Conservation (phyloP, 2,329 filamentous ascomycete genomes). For the Fusarium robinianum region DNA sequence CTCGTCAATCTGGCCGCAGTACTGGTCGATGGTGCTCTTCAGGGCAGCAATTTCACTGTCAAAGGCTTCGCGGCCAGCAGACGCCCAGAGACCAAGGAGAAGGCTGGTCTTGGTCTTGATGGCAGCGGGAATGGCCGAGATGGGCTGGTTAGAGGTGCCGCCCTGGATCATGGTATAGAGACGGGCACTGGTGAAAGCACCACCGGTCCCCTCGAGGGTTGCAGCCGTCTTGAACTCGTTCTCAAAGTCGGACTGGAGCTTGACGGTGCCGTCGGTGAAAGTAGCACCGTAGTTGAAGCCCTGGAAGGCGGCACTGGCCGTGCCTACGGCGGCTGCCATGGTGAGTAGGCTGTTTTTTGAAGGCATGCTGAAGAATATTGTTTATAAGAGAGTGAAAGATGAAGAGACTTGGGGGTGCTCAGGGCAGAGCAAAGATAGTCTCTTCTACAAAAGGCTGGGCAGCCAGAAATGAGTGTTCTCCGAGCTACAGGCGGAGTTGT, state of each 20-base stretch:
- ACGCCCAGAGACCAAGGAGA: slow-evolving; percentile 84
- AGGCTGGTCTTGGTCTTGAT: slow-evolving; percentile 79
- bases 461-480: no score
- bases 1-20: slow-evolving; percentile 66
- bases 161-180: slow-evolving; percentile 78
- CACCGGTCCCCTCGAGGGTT: slow-evolving; percentile 64
- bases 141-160: slow-evolving; percentile 66
- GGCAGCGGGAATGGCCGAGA: slow-evolving; percentile 78
- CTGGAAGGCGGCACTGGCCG: slow-evolving; percentile 49
- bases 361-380: slow-evolving; percentile 37
- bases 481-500: no score
- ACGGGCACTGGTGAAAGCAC: slow-evolving; percentile 68
- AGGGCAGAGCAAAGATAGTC: no score
- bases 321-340: slow-evolving; percentile 42
- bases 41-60: slow-evolving; percentile 76
- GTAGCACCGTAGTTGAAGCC: slow-evolving; percentile 77
- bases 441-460: no score
- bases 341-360: slow-evolving; percentile 40
- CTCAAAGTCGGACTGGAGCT: slow-evolving; percentile 69
- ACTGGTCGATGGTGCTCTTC: slow-evolving; percentile 67
- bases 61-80: slow-evolving; percentile 65
- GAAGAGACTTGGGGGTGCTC: no score
- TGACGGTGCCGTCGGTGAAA: slow-evolving; percentile 63
- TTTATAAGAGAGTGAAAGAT: neutral
- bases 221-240: slow-evolving; percentile 69